Conservation (phyloP, 345 rosid species). For the Lenwebbia sp. region DNA sequence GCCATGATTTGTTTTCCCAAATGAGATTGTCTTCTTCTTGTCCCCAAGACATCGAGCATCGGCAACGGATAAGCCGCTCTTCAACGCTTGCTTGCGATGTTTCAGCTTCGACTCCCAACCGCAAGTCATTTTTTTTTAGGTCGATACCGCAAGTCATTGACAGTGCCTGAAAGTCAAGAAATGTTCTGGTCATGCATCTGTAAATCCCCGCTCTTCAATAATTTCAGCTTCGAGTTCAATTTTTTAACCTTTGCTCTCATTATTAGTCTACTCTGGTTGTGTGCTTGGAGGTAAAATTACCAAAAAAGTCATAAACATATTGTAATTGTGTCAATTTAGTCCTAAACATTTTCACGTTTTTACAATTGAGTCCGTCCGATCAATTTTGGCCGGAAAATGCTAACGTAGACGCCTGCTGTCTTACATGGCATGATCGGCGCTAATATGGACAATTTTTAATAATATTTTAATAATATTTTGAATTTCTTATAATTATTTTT, state of each 20-base stretch:
- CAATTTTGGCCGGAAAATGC: too few relatives aligned
- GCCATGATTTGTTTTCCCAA: not conserved
- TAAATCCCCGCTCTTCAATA: not conserved
- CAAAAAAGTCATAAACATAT: too few relatives aligned
- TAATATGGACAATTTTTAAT: too few relatives aligned
- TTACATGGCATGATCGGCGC: too few relatives aligned
- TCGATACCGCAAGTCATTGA: not conserved
- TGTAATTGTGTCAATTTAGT: too few relatives aligned
- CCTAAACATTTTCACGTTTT: too few relatives aligned
- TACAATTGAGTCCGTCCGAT: too few relatives aligned
- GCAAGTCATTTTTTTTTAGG: not conserved
- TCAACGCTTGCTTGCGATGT: not conserved
- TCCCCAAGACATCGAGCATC: not conserved
- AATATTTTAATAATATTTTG: too few relatives aligned
- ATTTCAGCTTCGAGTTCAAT: not conserved
- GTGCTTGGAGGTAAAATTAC: not conserved
- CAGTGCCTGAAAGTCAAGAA: not conserved
- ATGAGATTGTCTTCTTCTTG: not conserved
- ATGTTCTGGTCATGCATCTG: not conserved
- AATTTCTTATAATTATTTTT: too few relatives aligned
- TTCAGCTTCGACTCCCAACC: not conserved
- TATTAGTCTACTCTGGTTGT: not conserved
- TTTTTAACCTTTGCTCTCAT: not conserved
- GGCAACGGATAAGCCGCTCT: not conserved
- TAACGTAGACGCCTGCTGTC: accelerated